Evolutionary conservation across 2,329 filamentous ascomycete species (phyloP), one percentile per base, ranked within the genome.

Genomic region (Arthrobotrys sphaeroides): DNA sequence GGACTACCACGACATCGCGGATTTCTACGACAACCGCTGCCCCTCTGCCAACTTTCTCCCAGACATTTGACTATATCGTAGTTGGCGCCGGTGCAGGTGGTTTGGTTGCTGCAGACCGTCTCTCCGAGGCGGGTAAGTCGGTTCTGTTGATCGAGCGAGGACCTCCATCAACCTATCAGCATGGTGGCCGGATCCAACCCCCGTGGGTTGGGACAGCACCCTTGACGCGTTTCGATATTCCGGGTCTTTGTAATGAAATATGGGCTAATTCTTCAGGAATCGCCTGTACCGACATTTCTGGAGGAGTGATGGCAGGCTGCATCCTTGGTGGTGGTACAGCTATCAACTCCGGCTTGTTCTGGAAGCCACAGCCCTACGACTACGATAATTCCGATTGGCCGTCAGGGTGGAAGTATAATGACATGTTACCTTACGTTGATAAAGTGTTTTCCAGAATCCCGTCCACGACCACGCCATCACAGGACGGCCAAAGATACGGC

Each of bases 351-450:
- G 89, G 88, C 47, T 84, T 91, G 33, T 91, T 79, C 42, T 77
- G 64, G 51, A 61, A 86, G 83, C 87, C 90, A 0, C 87, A 89
- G 74, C 84, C 86, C 3, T 81, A 83, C 5, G 91, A 93, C 80
- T 93, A 90, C 84, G 89, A 93, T 80, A 62, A 61, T 28, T 85
- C 87, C 80, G 90, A 90, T 81, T 93, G 91, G 83, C 91, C 91
- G 0, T 77, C 83, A 1, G 90, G 90, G 28, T 93, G 91, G 91
- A 89, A 90, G 81, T 85, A 88, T 16, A 80, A 83, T 4, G 89
- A 92, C 78, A 86, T 92, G 80, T 83, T 83, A 73, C 80, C 83
- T 22, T 87, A 90, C 0, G 87, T 89, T 4, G 82, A 86, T 26
- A 86, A 88, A 43, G 87, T 90, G 5, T 93, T 92, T 81, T 83